A percentile compares a stretch with the other conserved stretches of the same genome.
Evolutionary conservation across 371 early-diverging fungal species (phyloP).

Genomic region (Mortierella polycephala): DNA sequence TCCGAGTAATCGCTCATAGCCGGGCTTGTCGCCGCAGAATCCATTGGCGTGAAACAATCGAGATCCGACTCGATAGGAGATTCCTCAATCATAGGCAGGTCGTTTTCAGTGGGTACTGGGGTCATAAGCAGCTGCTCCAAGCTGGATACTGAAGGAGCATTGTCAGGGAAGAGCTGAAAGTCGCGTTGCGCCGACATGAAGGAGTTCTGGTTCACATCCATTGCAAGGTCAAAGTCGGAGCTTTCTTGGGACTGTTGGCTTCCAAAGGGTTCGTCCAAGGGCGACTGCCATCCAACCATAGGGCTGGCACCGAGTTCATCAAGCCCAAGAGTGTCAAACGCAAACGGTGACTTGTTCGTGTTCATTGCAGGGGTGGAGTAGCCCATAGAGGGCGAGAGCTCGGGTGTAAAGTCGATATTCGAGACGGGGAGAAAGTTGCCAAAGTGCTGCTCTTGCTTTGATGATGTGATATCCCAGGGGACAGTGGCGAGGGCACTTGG

Average conservation of each 20-base stretch:
- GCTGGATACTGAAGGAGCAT: conserved; percentile 11
- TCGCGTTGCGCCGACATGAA: conserved; percentile 16
- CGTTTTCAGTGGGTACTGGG: conserved; percentile 7
- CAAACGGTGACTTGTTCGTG: conserved; percentile 8
- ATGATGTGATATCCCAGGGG: conserved; percentile 19
- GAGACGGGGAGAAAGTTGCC: neutral
- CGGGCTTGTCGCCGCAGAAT: conserved; percentile 27
- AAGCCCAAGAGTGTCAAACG: conserved; percentile 25
- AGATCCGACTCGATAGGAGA: conserved; percentile 30
- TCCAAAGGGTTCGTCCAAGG: conserved; percentile 18
- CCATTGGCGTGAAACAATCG: conserved; percentile 23
- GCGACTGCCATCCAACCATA: conserved; percentile 10
- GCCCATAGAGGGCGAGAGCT: conserved; percentile 43
- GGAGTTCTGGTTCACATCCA: neutral
- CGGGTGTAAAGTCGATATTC: conserved; percentile 23
- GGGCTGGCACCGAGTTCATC: conserved; percentile 41
- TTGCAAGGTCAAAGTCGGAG: conserved; percentile 22
- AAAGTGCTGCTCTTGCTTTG: conserved; percentile 22
- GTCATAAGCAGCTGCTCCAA: conserved; percentile 33
- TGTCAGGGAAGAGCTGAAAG: conserved; percentile 42
- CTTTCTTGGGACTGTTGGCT: conserved; percentile 31
- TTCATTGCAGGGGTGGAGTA: conserved; percentile 29
- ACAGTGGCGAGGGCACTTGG: conserved; percentile 7
- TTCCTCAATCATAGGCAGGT: conserved; percentile 12
- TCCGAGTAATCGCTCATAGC: conserved; percentile 8